Evolutionary conservation across 305 asterid genomes (phyloP).

Genomic region (Fraxinus platypoda): DNA sequence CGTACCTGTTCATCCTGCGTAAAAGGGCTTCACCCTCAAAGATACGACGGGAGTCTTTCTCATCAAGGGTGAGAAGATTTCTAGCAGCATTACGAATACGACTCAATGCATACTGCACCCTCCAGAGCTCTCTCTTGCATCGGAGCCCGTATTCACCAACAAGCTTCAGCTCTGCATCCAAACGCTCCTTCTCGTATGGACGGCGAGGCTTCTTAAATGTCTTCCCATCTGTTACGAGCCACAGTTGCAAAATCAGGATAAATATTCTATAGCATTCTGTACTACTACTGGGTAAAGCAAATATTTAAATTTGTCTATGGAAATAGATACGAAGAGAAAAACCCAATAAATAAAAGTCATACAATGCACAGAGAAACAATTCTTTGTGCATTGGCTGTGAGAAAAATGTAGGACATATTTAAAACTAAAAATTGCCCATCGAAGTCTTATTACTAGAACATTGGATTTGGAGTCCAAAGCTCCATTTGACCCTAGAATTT

Average conservation of each 20-base stretch:
- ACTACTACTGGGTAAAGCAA: no score
- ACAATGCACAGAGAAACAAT: neutral
- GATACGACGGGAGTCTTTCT: slow-evolving; percentile 35
- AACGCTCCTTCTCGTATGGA: slow-evolving; percentile 32
- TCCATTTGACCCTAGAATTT: neutral
- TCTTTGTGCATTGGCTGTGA: neutral
- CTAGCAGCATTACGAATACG: slow-evolving; percentile 34
- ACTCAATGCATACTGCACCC: slow-evolving; percentile 32
- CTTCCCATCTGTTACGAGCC: slow-evolving; percentile 18
- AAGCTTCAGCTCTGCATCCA: slow-evolving; percentile 34
- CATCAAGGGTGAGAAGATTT: slow-evolving; percentile 36
- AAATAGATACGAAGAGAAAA: neutral
- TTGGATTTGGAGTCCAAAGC: neutral
- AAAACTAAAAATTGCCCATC: neutral
- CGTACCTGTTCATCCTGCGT: slow-evolving; percentile 39
- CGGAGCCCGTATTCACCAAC: slow-evolving; percentile 32
- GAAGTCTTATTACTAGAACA: neutral
- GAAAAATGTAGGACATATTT: neutral
- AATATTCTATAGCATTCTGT: neutral
- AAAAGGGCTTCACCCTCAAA: slow-evolving; percentile 50
- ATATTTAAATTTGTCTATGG: neutral
- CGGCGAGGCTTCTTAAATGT: slow-evolving; percentile 34
- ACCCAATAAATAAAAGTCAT: neutral
- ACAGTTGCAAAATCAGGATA: neutral
- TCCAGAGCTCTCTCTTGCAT: slow-evolving; percentile 33